phyloP scores from a whole-genome alignment of 2,329 filamentous ascomycete genomes.

The Ceratocystis colombiana region DNA sequence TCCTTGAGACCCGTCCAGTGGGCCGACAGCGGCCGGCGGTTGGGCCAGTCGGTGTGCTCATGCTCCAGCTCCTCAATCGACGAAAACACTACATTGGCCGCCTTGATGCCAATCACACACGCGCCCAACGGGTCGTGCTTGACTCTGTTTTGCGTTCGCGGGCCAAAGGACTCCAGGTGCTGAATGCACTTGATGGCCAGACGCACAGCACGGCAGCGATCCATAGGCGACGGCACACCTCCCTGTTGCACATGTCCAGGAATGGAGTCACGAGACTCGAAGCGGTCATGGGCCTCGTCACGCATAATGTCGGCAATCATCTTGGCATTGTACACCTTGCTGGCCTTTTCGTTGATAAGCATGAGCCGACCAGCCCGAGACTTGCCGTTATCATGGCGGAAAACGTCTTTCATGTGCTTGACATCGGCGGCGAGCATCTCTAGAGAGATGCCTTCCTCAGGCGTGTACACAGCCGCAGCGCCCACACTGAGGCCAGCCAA shows the following conservation, averaged over 20 bases:
- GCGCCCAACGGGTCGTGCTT: slow-evolving; percentile 62
- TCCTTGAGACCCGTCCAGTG: slow-evolving; percentile 77
- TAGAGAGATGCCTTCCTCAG: slow-evolving; percentile 88
- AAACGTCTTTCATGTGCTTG: slow-evolving; percentile 74
- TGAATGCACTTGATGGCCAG: slow-evolving; percentile 91
- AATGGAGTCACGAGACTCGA: slow-evolving; percentile 84
- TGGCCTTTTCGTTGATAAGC: slow-evolving; percentile 92
- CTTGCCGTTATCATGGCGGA: slow-evolving; percentile 74
- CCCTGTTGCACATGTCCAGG: slow-evolving; percentile 93
- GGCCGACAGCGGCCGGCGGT: slow-evolving; percentile 70
- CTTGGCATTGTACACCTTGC: slow-evolving; percentile 80
- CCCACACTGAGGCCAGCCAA: slow-evolving; percentile 86
- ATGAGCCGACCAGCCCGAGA: slow-evolving; percentile 87
- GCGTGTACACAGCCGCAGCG: slow-evolving; percentile 87
- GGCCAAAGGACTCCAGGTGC: slow-evolving; percentile 71
- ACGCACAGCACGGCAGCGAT: slow-evolving; percentile 81
- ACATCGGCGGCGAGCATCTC: slow-evolving; percentile 90
- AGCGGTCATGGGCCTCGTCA: slow-evolving; percentile 81
- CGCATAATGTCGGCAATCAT: slow-evolving; percentile 93
- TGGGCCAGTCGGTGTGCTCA: slow-evolving; percentile 84
- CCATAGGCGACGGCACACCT: slow-evolving; percentile 87
- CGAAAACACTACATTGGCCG: slow-evolving; percentile 79
- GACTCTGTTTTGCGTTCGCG: slow-evolving; percentile 55
- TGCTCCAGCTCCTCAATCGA: slow-evolving; percentile 72
- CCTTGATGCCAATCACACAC: slow-evolving; percentile 83